phyloP scores from a whole-genome alignment of 1,284 basidiomycete genomes.

The Fomes fomentarius region DNA sequence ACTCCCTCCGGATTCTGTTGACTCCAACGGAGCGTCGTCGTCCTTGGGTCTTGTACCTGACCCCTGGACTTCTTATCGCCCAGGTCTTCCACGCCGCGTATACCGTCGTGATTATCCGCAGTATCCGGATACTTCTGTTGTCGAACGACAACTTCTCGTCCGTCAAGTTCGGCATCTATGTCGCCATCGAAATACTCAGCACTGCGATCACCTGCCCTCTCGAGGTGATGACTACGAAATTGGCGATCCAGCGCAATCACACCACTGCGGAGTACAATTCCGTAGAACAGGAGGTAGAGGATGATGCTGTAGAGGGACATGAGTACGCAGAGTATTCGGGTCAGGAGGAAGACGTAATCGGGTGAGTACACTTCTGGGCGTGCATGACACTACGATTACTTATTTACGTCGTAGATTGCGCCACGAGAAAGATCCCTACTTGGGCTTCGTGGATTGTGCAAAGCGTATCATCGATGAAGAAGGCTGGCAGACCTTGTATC shows the following conservation, averaged over 20 bases:
- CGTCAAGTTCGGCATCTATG: conserved; percentile 60
- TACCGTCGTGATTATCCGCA: conserved; percentile 68
- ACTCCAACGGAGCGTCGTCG: conserved; percentile 82
- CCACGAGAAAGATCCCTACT: conserved; percentile 86
- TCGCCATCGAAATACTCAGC: conserved; percentile 61
- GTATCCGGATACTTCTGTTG: conserved; percentile 67
- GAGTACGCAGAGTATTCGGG: conserved; percentile 73
- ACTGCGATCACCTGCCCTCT: conserved; percentile 75
- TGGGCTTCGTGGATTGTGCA: conserved; percentile 76
- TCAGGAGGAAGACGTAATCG: conserved; percentile 86
- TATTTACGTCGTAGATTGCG: conserved; percentile 54
- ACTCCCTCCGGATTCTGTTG: conserved; percentile 73
- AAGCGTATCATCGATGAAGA: conserved; percentile 86
- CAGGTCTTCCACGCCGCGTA: conserved; percentile 71
- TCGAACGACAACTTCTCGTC: conserved; percentile 43
- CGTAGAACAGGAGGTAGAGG: conserved; percentile 71
- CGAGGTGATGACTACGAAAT: conserved; percentile 81
- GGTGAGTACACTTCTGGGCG: conserved; percentile 44
- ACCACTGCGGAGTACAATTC: conserved; percentile 72
- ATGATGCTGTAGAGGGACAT: conserved; percentile 65
- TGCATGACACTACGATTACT: neutral
- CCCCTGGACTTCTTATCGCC: conserved; percentile 79
- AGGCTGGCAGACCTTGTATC: conserved; percentile 76
- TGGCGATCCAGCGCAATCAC: conserved; percentile 86
- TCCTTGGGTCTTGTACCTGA: conserved; percentile 83